These are phyloP conservation scores for Pogostemon cablin DNA, from an alignment of 257 asterid genomes.

Conservation along the genomic window DNA sequence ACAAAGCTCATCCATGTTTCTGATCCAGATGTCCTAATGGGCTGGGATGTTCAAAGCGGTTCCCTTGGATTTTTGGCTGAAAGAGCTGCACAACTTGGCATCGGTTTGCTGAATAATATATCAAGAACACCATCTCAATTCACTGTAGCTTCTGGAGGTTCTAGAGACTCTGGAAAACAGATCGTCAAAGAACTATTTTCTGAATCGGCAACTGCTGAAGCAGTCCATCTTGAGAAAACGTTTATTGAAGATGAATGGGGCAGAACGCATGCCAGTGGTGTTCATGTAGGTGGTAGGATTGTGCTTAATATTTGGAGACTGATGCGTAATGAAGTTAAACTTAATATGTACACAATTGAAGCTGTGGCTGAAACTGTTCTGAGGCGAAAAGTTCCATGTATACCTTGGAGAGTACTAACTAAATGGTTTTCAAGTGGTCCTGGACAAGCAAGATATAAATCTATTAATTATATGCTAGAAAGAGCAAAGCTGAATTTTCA, in stretches of 20 bases:
- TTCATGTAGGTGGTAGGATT: slow-evolving; percentile 94
- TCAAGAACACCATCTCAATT: slow-evolving; percentile 70
- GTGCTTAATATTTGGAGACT: slow-evolving; percentile 93
- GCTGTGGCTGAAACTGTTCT: slow-evolving; percentile 89
- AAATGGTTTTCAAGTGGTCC: slow-evolving; percentile 94
- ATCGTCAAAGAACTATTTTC: slow-evolving; percentile 44
- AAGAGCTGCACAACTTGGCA: slow-evolving; percentile 90
- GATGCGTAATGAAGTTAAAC: slow-evolving; percentile 92
- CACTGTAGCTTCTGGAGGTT: slow-evolving; percentile 46
- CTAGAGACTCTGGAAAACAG: slow-evolving; percentile 42
- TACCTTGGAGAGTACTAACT: slow-evolving; percentile 69
- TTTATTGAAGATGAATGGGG: slow-evolving; percentile 98
- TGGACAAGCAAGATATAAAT: slow-evolving; percentile 73
- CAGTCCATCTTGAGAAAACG: slow-evolving; percentile 51
- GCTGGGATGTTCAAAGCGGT: slow-evolving; percentile 96
- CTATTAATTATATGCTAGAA: slow-evolving; percentile 67
- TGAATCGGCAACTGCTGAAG: slow-evolving; percentile 46
- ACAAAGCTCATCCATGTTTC: slow-evolving; percentile 51
- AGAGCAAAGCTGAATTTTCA: slow-evolving; percentile 82
- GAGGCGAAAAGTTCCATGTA: slow-evolving; percentile 76
- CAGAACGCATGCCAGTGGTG: slow-evolving; percentile 95
- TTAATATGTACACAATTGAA: slow-evolving; percentile 78
- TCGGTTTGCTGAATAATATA: slow-evolving; percentile 71
- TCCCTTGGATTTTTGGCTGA: slow-evolving; percentile 97
- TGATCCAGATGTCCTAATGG: slow-evolving; percentile 90